These are phyloP conservation scores for Petunia secreta DNA, from an alignment of 257 asterid genomes.

Conservation along the genomic window DNA sequence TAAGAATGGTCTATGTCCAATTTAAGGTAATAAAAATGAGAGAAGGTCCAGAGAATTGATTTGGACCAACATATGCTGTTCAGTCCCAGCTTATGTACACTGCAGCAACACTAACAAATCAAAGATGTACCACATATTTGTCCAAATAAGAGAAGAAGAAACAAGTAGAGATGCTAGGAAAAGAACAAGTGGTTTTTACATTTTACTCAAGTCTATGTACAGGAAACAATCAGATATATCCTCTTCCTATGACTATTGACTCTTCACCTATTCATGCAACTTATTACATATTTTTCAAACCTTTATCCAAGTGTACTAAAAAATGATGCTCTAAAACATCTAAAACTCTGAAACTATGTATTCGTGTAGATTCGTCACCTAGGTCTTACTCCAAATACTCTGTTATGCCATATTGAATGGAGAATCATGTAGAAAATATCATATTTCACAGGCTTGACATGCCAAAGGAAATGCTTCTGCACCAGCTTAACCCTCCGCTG, in stretches of 20 bases:
- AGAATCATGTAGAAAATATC: constrained; percentile 84
- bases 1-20: background rate
- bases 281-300: constrained; percentile 8
- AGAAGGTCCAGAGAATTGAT: background rate
- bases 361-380: constrained; percentile 20
- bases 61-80: background rate
- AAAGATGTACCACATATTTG: background rate
- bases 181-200: background rate
- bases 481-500: constrained; percentile 76
- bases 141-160: constrained; percentile 11
- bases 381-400: constrained; percentile 56
- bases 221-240: constrained; percentile 6
- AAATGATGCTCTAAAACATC: background rate
- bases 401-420: constrained; percentile 81
- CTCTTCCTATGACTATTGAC: background rate
- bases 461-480: constrained; percentile 94
- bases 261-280: constrained; percentile 6
- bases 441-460: constrained; percentile 67
- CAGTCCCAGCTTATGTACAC: background rate
- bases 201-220: constrained; percentile 12
- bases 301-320: background rate
- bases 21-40: no score
- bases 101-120: background rate
- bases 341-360: constrained; percentile 13
- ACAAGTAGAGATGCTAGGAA: constrained; percentile 2